Conservation (phyloP, 1,139 yeast genomes). For the Nakaseomyces bracarensis region DNA sequence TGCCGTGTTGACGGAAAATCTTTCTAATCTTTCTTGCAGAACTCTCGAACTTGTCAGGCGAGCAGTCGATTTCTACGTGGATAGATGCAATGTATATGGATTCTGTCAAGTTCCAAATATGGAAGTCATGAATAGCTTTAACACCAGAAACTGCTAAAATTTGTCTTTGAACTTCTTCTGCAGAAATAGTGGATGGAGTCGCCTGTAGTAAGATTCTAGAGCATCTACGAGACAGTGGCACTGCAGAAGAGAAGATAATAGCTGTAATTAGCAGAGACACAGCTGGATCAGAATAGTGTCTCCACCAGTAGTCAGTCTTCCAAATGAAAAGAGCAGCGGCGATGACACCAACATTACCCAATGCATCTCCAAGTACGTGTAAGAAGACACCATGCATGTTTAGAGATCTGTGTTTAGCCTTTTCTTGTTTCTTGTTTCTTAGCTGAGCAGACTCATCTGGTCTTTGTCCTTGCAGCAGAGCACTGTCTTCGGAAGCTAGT, state of each 20-base stretch:
- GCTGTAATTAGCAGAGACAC: slow-evolving; percentile 78
- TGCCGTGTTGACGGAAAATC: slow-evolving; percentile 74
- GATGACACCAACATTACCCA: slow-evolving; percentile 93
- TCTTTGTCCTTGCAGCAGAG: slow-evolving; percentile 26
- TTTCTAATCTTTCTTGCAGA: slow-evolving; percentile 71
- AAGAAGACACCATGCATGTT: slow-evolving; percentile 96
- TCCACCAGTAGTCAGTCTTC: slow-evolving; percentile 88
- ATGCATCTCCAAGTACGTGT: slow-evolving; percentile 92
- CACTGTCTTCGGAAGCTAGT: slow-evolving; percentile 28
- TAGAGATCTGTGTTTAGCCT: slow-evolving; percentile 46
- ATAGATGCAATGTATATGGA: slow-evolving; percentile 79
- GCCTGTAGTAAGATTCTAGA: slow-evolving; percentile 87
- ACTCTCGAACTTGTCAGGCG: slow-evolving; percentile 58
- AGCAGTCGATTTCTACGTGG: slow-evolving; percentile 65
- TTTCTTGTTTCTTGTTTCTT: slow-evolving; percentile 14
- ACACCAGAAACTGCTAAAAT: slow-evolving; percentile 64
- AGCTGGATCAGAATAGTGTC: slow-evolving; percentile 74
- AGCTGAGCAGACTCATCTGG: slow-evolving; percentile 8
- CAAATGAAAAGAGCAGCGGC: slow-evolving; percentile 83
- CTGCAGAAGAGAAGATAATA: slow-evolving; percentile 82
- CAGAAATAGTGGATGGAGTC: slow-evolving; percentile 73
- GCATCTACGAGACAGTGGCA: slow-evolving; percentile 82
- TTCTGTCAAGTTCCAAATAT: slow-evolving; percentile 93
- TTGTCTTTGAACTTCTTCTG: slow-evolving; percentile 63
- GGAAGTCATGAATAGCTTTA: slow-evolving; percentile 85